Base-by-base conservation (phyloP, 148 eudicot species). In the Fagopyrum tataricum region DNA sequence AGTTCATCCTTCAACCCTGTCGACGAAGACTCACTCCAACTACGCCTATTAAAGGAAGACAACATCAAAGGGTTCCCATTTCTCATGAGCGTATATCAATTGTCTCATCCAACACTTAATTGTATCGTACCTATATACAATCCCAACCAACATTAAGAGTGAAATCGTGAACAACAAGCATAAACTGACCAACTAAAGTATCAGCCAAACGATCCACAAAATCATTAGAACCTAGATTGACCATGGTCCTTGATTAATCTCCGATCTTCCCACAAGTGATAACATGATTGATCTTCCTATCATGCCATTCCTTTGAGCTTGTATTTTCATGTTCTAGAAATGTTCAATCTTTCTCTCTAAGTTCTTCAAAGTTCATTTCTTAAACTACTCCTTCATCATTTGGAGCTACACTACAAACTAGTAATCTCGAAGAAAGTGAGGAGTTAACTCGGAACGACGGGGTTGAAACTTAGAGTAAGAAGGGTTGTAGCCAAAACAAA, bases 31-130 rank as follows among this genome's bases (percentile, higher is more conserved):
- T n/a, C n/a, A n/a, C n/a, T n/a, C n/a, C n/a, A n/a, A n/a, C n/a
- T n/a, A n/a, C n/a, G n/a, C n/a, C n/a, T n/a, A n/a, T n/a, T 86
- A 90, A 6, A 94, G 85, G 78, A 85, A 91, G 70, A 91, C 93
- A 71, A 88, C 92, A 84, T 95, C 97, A 74, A 95, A 88, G 72
- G 93, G 84, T 53, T 85, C 83, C 97, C 97, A 95, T 58, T 86
- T 87, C 72, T 90, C 91, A 49, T 97, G 96, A 11, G 86, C 85
- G 75, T 74, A 80, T 17, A 84, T 76, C 81, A 95, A 67, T 75
- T 85, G 91, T 52, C 98, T 97, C 81, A 91, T 95, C 98, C 97
- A 95, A 79, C 97, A 95, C 78, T 81, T 90, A 66, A 95, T 89
- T 20, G 77, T 74, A 74, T 95, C 98, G 70, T 91, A 79, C 77